Evolutionary conservation across 441 rosid genomes (phyloP).

Genomic region (California macrophylla): DNA sequence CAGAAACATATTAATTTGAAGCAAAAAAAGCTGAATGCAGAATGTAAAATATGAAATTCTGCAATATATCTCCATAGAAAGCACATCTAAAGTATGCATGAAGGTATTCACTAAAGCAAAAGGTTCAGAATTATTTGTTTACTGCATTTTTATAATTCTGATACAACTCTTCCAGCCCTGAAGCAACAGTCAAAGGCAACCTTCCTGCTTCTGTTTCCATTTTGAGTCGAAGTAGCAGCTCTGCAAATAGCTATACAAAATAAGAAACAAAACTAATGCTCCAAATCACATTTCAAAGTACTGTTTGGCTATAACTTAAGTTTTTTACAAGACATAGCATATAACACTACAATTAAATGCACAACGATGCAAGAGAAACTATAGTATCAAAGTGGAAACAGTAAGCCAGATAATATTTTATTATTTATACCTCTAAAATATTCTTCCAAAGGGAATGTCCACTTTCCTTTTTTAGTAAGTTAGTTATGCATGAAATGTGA

Average conservation of each 20-base stretch:
- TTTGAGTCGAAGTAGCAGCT: conserved; percentile 60
- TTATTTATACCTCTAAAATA: not conserved
- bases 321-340: not conserved
- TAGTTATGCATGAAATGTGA: not conserved
- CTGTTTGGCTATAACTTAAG: not conserved
- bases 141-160: conserved; percentile 90
- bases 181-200: conserved; percentile 61
- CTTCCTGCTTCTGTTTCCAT: conserved; percentile 70
- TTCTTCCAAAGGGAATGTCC: not conserved
- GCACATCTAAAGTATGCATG: conserved; percentile 14
- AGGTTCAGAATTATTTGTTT: conserved; percentile 31
- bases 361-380: not conserved
- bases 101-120: conserved; percentile 23
- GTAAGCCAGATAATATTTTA: not conserved
- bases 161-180: conserved; percentile 76
- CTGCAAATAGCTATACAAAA: conserved; percentile 36
- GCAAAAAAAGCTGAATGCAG: not conserved
- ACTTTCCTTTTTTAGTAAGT: too few species aligned
- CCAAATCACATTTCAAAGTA: not conserved
- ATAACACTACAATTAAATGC: not conserved
- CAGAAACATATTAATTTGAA: not conserved
- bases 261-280: conserved; percentile 14
- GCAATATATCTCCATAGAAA: not conserved
- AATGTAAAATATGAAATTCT: not conserved
- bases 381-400: not conserved